phyloP scores from a whole-genome alignment of 805 yeast genomes.

The Yamadazyma ubonensis region DNA sequence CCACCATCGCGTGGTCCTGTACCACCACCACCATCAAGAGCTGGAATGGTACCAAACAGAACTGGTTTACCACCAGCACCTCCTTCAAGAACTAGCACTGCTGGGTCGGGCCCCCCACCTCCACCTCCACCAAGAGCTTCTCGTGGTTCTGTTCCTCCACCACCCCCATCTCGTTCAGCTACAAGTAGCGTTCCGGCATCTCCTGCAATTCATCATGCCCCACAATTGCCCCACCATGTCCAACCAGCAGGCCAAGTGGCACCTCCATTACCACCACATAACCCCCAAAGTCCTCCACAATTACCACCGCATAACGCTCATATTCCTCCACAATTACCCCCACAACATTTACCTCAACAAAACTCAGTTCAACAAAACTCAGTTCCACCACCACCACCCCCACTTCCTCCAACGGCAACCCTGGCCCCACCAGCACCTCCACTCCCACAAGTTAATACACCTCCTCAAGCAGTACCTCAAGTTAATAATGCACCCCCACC shows the following conservation, averaged over 20 bases:
- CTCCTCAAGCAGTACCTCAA: slow-evolving; percentile 7
- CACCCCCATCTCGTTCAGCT: no score
- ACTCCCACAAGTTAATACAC: slow-evolving; percentile 11
- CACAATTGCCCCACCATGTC: no score
- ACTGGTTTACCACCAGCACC: slow-evolving; percentile 22
- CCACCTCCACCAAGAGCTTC: slow-evolving; percentile 23
- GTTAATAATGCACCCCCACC: slow-evolving; percentile 8
- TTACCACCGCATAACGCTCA: no score
- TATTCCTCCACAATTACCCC: no score
- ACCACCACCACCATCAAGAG: slow-evolving; percentile 16
- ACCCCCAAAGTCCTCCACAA: no score
- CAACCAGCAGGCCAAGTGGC: no score
- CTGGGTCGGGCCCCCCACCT: no score
- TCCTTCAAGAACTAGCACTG: slow-evolving; percentile 19
- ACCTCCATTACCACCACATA: no score
- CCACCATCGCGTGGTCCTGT: slow-evolving; percentile 14
- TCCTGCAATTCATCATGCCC: no score
- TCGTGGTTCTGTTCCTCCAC: slow-evolving; percentile 11
- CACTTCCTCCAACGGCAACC: slow-evolving; percentile 21
- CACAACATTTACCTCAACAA: no score
- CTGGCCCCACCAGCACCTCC: slow-evolving; percentile 7
- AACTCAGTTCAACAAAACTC: no score
- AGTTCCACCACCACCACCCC: slow-evolving; percentile 24
- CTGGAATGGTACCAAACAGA: slow-evolving; percentile 5
- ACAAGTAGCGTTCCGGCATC: no score